Evolutionary conservation across 1,284 basidiomycete species (phyloP).

Genomic region (Exobasidium cylindrosporum): DNA sequence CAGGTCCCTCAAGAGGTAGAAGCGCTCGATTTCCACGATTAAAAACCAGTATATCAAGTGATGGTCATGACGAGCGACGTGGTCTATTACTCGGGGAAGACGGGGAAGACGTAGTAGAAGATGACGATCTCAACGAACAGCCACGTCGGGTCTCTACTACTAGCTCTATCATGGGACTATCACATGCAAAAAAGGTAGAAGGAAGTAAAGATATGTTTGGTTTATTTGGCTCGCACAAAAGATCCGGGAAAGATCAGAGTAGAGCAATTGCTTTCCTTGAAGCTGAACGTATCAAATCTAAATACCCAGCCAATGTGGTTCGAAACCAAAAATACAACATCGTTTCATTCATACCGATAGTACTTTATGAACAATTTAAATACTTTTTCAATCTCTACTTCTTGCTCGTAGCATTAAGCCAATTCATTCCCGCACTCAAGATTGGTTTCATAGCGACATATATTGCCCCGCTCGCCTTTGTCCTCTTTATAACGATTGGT

Average conservation of each 20-base stretch:
- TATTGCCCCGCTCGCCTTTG: constrained; percentile 91
- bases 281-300: constrained; percentile 4
- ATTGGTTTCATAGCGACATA: constrained; percentile 98
- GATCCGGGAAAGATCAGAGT: background rate
- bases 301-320: constrained; percentile 72
- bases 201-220: background rate
- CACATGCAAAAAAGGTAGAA: background rate
- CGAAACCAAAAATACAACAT: constrained; percentile 98
- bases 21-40: background rate
- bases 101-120: background rate
- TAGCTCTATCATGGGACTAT: background rate
- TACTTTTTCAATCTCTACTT: constrained; percentile 99
- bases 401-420: constrained; percentile 88
- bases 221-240: background rate
- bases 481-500: constrained; percentile 89
- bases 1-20: background rate
- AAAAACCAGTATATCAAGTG: background rate
- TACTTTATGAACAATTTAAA: constrained; percentile 99
- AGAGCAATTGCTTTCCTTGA: constrained; percentile 2
- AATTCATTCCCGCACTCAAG: constrained; percentile 92
- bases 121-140: background rate
- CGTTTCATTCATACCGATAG: constrained; percentile 88
- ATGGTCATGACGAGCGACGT: background rate
- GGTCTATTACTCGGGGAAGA: background rate
- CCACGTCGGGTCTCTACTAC: background rate